Base-by-base conservation (phyloP, 106 monocot genomes). In the Amphibolis antarctica region DNA sequence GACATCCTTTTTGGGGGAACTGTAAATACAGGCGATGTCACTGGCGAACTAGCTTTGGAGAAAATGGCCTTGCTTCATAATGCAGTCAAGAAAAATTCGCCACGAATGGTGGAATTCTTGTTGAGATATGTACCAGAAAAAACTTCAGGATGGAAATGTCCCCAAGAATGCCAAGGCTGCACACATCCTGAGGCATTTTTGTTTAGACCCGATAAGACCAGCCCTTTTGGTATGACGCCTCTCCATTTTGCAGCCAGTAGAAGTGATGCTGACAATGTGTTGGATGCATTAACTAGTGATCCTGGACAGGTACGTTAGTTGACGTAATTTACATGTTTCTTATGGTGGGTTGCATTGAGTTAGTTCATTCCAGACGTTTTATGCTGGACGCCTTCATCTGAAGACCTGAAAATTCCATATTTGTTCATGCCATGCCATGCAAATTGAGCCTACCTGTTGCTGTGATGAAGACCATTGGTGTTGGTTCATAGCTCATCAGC, bases 221-320 rank as follows among this genome's bases (percentile, higher is more conserved):
- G 75, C 42, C 75, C 75, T 10, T 66, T 60, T 26, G 74, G 69
- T 60, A 66, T 92, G 12, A 92, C 92, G 1, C 92, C 92, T 55
- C 81, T 92, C 62, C 92, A 92, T 74, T 64, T 88, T 46, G 87
- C 78, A 26, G 92, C 92, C 19, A 42, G 74, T 20, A 49, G 60
- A 12, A 62, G 31, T 57, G 75, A 64, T 59, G 42, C 84, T 55
- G 78, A 82, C 42, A 63, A 47, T 47, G 56, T 92, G 47, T 65
- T 92, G 72, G 92, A 92, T 78, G 87, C 84, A 23, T 51, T 92
- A 52, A 87, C 82, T 20, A 31, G 80, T 71, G 92, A 92, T 78
- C 92, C 92, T 59, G 70, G 65, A 46, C 74, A 71, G 92, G 92
- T 92, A 82, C 19, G 11, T 18, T 53, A 24, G 1, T 53, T 53